A percentile compares a stretch with the other conserved stretches of the same genome.
These are phyloP conservation scores for Eimeria acervulina DNA, from an alignment of 169 alveolate species.

Conservation along the genomic window DNA sequence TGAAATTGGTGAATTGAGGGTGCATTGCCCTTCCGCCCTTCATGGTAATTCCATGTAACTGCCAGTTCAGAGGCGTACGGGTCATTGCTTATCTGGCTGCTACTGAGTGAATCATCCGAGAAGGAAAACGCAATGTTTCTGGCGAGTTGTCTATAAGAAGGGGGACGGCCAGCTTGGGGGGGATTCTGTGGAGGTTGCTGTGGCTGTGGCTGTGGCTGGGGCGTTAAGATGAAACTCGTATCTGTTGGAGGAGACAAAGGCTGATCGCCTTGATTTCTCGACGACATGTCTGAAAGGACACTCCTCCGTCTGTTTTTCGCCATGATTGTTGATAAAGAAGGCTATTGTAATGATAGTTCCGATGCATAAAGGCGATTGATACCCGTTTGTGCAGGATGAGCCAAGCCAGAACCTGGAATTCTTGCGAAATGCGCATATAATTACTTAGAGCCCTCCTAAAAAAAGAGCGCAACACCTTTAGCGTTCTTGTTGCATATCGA, in stretches of 20 bases:
- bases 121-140: conserved; percentile 10
- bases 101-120: background rate
- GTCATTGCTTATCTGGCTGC: conserved; percentile 50
- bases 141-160: background rate
- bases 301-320: conserved; percentile 12
- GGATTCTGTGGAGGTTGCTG: background rate
- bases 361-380: background rate
- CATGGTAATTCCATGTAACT: conserved; percentile 51
- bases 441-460: background rate
- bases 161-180: background rate
- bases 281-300: background rate
- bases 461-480: background rate
- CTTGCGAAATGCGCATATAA: background rate
- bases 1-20: background rate
- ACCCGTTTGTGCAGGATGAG: background rate
- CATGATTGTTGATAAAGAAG: background rate
- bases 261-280: conserved; percentile 54
- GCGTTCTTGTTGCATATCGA: background rate
- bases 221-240: background rate
- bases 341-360: background rate
- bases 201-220: no score
- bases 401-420: background rate
- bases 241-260: conserved; percentile 57
- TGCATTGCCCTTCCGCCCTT: background rate
- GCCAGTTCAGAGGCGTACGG: conserved; percentile 28